These are phyloP conservation scores for Pezicula neosporulosa DNA, from an alignment of 2,329 filamentous ascomycete genomes.

Conservation along the genomic window DNA sequence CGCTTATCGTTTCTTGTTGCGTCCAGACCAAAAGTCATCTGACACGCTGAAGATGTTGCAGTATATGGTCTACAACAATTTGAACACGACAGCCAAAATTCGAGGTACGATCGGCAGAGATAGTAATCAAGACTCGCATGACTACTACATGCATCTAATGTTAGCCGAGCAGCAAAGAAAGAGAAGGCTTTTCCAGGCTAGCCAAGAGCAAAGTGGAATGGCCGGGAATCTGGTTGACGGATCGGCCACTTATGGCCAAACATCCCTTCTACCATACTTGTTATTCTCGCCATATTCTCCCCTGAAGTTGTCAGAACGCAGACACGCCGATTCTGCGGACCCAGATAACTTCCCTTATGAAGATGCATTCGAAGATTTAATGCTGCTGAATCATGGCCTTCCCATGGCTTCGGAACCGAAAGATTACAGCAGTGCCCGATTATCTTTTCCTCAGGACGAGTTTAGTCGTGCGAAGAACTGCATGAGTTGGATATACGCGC, in stretches of 20 bases:
- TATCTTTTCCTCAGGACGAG: neutral
- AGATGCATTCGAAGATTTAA: slow-evolving; percentile 28
- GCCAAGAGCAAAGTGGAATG: slow-evolving; percentile 7
- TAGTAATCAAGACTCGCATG: too few species aligned
- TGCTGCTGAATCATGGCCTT: slow-evolving; percentile 12
- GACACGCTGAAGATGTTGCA: slow-evolving; percentile 12
- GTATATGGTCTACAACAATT: slow-evolving; percentile 13
- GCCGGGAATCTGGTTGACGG: too few species aligned
- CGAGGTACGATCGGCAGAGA: too few species aligned
- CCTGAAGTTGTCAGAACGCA: slow-evolving; percentile 13
- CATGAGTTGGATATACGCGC: slow-evolving; percentile 11
- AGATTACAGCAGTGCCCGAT: neutral
- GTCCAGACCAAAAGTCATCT: slow-evolving; percentile 1
- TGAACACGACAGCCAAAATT: slow-evolving; percentile 6
- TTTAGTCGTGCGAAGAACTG: neutral
- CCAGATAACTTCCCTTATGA: slow-evolving; percentile 19
- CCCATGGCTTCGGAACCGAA: neutral
- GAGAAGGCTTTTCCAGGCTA: neutral
- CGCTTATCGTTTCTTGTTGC: slow-evolving; percentile 2
- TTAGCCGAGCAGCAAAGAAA: neutral
- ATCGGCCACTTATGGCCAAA: too few species aligned
- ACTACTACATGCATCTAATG: too few species aligned
- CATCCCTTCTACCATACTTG: slow-evolving; percentile 28
- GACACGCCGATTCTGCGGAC: neutral
- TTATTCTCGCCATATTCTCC: slow-evolving; percentile 30